Base-by-base conservation (phyloP, 2,329 filamentous ascomycete species). In the Fusarium drepaniforme region DNA sequence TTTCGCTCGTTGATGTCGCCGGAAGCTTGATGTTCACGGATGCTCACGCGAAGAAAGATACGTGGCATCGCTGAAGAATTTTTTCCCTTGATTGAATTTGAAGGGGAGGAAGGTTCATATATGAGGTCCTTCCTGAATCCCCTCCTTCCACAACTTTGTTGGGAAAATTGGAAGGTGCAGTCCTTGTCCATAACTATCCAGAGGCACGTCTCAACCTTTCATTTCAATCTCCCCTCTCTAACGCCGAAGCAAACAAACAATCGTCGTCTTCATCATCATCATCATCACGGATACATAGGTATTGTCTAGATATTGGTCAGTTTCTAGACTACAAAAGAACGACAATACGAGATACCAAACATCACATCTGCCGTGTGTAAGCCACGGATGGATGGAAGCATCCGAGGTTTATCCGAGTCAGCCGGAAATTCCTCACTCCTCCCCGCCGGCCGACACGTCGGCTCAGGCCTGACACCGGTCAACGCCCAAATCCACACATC, bases 391-490 rank as follows among this genome's bases (percentile, higher is more conserved):
- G 23, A 49, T 53, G 28, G 49, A n/a, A 30, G 16, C 57, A 56
- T 25, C 78, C 78, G 78, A 67, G 0, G 59, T 73, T 80, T 77
- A 75, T 69, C 79, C 79, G 77, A 13, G 11, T 30, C 53, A 61
- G 18, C 49, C 58, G 65, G 71, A 75, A 76, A 67, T 76, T 76
- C 76, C 68, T 77, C 74, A 77, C 66, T 67, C 69, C 62, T 65
- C 71, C 68, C 67, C 72, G 71, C 72, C 64, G 51, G 59, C 56
- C 57, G 62, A 77, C 73, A 71, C 70, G 64, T 53, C 68, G 68
- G 73, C 75, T 69, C 63, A 78, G 67, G 68, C 73, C 76, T 79
- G 75, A 79, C 78, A 79, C 78, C 75, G 78, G 78, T 79, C 58
- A 53, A 79, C 71, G 40, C 67, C 64, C 77, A 79, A 79, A 80